Percentiles rank a stretch among this genome's conserved stretches.
Conservation (phyloP, 2,329 filamentous ascomycete genomes). For the Elsinoe batatas region DNA sequence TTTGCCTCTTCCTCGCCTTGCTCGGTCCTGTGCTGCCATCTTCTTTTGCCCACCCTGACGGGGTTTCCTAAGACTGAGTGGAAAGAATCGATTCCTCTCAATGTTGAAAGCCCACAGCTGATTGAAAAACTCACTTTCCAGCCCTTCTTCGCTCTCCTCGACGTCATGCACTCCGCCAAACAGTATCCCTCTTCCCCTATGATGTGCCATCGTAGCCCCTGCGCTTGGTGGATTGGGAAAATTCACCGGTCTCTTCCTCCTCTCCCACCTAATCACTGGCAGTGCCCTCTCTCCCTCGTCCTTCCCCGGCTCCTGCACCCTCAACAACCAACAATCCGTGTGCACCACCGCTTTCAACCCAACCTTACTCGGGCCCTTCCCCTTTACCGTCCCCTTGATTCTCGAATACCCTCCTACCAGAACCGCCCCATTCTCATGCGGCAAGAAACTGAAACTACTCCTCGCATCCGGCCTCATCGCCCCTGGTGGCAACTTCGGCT, state of each 20-base stretch:
- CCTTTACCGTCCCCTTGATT: slow-evolving; percentile 58
- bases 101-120: slow-evolving; percentile 87
- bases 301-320: slow-evolving; percentile 60
- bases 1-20: slow-evolving; percentile 59
- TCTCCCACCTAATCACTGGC: slow-evolving; percentile 80
- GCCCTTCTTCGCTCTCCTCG: slow-evolving; percentile 54
- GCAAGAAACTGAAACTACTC: slow-evolving; percentile 84
- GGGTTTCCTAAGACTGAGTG: slow-evolving; percentile 64
- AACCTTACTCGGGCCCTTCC: slow-evolving; percentile 57
- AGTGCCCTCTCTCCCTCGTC: slow-evolving; percentile 57
- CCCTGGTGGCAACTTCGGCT: slow-evolving; percentile 59
- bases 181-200: slow-evolving; percentile 83
- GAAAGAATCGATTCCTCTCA: slow-evolving; percentile 91
- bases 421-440: slow-evolving; percentile 81
- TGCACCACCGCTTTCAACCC: slow-evolving; percentile 80
- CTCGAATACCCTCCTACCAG: slow-evolving; percentile 90
- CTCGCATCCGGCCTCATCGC: slow-evolving; percentile 82
- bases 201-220: slow-evolving; percentile 86
- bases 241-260: slow-evolving; percentile 84
- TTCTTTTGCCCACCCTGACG: slow-evolving; percentile 53
- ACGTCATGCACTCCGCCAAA: slow-evolving; percentile 78
- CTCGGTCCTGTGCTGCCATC: slow-evolving; percentile 42
- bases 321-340: slow-evolving; percentile 88
- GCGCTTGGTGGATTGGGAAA: slow-evolving; percentile 72
- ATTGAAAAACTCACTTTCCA: slow-evolving; percentile 97